Base-by-base conservation (phyloP, 768 basidiomycete genomes). In the Kwoniella pini region DNA sequence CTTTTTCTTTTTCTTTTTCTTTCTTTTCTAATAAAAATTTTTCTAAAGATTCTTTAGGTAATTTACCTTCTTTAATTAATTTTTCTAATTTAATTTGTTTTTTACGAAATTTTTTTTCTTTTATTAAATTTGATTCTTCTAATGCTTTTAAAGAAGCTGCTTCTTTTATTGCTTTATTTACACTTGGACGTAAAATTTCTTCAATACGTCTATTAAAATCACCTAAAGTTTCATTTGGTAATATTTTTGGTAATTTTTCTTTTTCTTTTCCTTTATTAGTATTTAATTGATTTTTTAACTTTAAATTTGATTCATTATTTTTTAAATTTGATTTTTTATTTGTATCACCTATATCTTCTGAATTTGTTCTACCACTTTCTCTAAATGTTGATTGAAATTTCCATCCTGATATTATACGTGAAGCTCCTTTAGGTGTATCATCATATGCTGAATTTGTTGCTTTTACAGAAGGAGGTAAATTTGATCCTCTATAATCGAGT, bases 171-270 rank as follows among this genome's bases (percentile, higher is more conserved):
- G 77, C 75, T 33, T 69, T 54, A 27, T 50, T 64, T 7, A 78
- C 73, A 4, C 68, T 72, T 0, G 73, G 72, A 42, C 77, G 52
- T n/a, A 78, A 56, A 2, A 68, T 30, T 17, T 66, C 48, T 46
- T 78, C 77, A 15, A 78, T 61, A 12, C 77, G 63, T n/a, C 73
- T 62, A 58, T 78, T 78, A 55, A 69, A 78, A 27, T 75, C 73
- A 12, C 70, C 72, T 22, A 78, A 54, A 6, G 65, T 57, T 57
- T 78, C 77, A 15, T 70, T 62, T 1, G 72, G 68, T 42, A 65
- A 21, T 31, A 78, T 78, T 30, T 24, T 28, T 0, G 57, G 62
- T 33, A 54, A 46, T 42, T 38, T 40, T 15, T 22, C 52, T 53
- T 64, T 66, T 30, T 30, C 55, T 39, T 66, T 66, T 45, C 43